Percentiles rank a stretch among this genome's conserved stretches.
Evolutionary conservation across 2,329 filamentous ascomycete species (phyloP).

Genomic region (Ploettnerulaceae sp.): DNA sequence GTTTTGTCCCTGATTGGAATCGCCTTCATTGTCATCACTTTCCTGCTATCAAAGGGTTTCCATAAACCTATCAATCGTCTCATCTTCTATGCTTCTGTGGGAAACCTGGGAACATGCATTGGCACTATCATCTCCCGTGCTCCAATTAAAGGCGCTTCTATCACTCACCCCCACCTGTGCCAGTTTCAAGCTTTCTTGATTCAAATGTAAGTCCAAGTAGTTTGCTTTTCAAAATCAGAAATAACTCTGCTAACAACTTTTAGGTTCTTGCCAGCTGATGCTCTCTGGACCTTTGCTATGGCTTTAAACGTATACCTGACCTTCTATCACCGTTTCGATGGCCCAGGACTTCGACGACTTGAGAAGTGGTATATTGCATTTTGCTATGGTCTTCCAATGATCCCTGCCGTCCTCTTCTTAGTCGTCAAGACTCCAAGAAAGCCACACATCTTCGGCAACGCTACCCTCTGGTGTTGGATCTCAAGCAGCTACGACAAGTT

Average conservation of each 20-base stretch:
- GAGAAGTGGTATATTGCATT: conserved; percentile 65
- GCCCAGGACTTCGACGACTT: conserved; percentile 56
- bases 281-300: conserved; percentile 76
- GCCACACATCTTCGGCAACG: conserved; percentile 66
- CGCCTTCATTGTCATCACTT: conserved; percentile 67
- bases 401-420: conserved; percentile 63
- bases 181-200: conserved; percentile 75
- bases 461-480: conserved; percentile 80
- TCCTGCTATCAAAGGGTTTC: conserved; percentile 52
- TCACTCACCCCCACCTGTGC: conserved; percentile 37
- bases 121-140: conserved; percentile 68
- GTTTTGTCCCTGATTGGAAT: conserved; percentile 67
- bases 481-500: conserved; percentile 61
- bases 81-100: conserved; percentile 78
- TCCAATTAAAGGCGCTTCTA: conserved; percentile 41
- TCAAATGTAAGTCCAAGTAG: conserved; percentile 60
- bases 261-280: conserved; percentile 75
- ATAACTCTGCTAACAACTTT: background rate
- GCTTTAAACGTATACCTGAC: conserved; percentile 79
- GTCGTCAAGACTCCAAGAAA: conserved; percentile 51
- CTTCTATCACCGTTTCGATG: conserved; percentile 70
- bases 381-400: conserved; percentile 70
- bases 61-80: conserved; percentile 84
- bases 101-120: conserved; percentile 73
- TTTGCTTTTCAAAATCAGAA: background rate